Evolutionary conservation across 192 early-diverging fungal genomes (phyloP).

Genomic region (Backusella liffmaniae): DNA sequence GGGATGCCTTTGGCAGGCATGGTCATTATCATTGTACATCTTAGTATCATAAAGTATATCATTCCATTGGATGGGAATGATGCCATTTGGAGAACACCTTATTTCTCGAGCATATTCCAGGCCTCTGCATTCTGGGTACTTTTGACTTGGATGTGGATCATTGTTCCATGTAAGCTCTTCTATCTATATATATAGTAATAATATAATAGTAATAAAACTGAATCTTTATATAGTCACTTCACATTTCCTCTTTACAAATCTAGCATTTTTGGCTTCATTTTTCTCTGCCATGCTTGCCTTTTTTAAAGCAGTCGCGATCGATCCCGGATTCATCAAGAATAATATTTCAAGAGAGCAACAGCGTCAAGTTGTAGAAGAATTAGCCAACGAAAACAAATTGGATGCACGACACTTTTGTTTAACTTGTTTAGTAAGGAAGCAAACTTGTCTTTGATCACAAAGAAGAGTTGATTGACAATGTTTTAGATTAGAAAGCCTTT

Average conservation of each 20-base stretch:
- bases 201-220: too few species aligned
- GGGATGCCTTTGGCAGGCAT: constrained; percentile 61
- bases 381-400: constrained; percentile 67
- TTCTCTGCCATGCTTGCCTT: constrained; percentile 68
- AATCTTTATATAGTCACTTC: constrained; percentile 50
- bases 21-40: constrained; percentile 53
- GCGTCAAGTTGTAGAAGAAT: constrained; percentile 49
- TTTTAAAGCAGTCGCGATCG: constrained; percentile 65
- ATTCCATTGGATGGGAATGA: constrained; percentile 45
- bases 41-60: constrained; percentile 60
- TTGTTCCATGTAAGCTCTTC: constrained; percentile 61
- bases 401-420: constrained; percentile 85
- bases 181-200: not conserved
- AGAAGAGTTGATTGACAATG: too few species aligned
- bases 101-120: constrained; percentile 85
- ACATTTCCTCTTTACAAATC: constrained; percentile 57
- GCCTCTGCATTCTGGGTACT: constrained; percentile 74
- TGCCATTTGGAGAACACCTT: constrained; percentile 74
- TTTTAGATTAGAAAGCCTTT: constrained; percentile 74
- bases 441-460: too few species aligned
- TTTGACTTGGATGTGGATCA: constrained; percentile 58
- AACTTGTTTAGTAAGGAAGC: constrained; percentile 64
- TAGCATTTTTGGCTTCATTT: constrained; percentile 66
- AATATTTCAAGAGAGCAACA: constrained; percentile 41
- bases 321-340: constrained; percentile 82